These are phyloP conservation scores for Phytophthora parvispora DNA, from an alignment of 352 stramenopile species.

Conservation along the genomic window DNA sequence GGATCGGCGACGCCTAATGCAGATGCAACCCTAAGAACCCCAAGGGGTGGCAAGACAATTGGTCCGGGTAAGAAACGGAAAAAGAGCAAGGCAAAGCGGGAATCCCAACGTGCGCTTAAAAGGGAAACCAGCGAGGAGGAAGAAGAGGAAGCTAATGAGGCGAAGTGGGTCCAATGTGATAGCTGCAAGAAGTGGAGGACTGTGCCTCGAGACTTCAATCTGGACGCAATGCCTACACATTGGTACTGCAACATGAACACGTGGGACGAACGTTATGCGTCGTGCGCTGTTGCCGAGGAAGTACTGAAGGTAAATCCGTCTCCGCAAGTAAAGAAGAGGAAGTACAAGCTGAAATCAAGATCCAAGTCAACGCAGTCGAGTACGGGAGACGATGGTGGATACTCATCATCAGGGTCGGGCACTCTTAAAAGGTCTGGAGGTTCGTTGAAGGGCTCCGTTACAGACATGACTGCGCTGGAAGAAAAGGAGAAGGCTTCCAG, in stretches of 20 bases:
- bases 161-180: constrained; percentile 98
- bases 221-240: constrained; percentile 92
- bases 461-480: constrained; percentile 27
- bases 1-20: constrained; percentile 29
- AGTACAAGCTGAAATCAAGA: constrained; percentile 44
- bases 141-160: constrained; percentile 58
- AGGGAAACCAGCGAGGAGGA: constrained; percentile 35
- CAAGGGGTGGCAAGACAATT: constrained; percentile 7
- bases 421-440: constrained; percentile 30
- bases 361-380: constrained; percentile 27
- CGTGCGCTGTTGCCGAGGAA: constrained; percentile 93
- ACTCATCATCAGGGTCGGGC: constrained; percentile 49
- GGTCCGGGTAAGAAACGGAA: constrained; percentile 65
- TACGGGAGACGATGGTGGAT: constrained; percentile 41
- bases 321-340: constrained; percentile 35
- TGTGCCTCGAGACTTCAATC: constrained; percentile 90
- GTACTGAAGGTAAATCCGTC: constrained; percentile 52
- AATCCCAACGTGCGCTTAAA: constrained; percentile 30
- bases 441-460: constrained; percentile 24
- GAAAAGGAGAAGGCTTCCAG: constrained; percentile 36
- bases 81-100: constrained; percentile 60
- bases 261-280: constrained; percentile 89
- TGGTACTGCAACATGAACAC: constrained; percentile 98
- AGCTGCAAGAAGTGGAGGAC: constrained; percentile 97
- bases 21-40: constrained; percentile 27